These are phyloP conservation scores for Pichia sp. DNA, from an alignment of 1,139 yeast genomes.

Conservation along the genomic window DNA sequence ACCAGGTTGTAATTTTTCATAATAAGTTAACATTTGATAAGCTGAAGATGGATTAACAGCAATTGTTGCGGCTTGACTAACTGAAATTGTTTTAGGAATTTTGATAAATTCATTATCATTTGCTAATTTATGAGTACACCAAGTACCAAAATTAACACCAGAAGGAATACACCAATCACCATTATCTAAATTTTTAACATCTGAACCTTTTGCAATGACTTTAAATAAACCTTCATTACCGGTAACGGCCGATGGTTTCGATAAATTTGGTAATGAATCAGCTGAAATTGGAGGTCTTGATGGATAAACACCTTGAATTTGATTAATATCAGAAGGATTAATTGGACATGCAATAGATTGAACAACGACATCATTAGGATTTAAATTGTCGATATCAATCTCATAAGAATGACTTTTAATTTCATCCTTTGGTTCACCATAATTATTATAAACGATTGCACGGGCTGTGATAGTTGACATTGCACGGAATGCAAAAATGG, in stretches of 20 bases:
- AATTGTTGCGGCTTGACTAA: constrained; percentile 80
- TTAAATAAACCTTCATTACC: constrained; percentile 96
- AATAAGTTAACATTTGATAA: constrained; percentile 76
- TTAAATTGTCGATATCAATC: constrained; percentile 34
- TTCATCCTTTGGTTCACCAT: constrained; percentile 57
- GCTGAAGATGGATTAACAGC: constrained; percentile 93
- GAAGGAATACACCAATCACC: constrained; percentile 96
- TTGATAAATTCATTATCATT: constrained; percentile 44
- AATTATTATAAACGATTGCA: constrained; percentile 50
- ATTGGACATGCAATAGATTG: constrained; percentile 80
- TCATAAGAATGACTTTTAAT: constrained; percentile 47
- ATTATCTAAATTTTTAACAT: constrained; percentile 39
- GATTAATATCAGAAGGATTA: constrained; percentile 89
- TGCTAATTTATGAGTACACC: constrained; percentile 82
- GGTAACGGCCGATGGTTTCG: constrained; percentile 64
- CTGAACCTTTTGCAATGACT: constrained; percentile 63
- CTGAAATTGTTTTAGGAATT: constrained; percentile 40
- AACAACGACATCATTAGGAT: constrained; percentile 45
- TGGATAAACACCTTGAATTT: constrained; percentile 90
- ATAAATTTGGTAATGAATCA: constrained; percentile 42
- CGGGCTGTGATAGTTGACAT: constrained; percentile 33
- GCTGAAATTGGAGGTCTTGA: constrained; percentile 61
- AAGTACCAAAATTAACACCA: constrained; percentile 82
- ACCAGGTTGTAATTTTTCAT: constrained; percentile 46
- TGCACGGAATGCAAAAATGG: constrained; percentile 6